Conservation (phyloP, 73 alveolate species). For the Stentor roeselii region DNA sequence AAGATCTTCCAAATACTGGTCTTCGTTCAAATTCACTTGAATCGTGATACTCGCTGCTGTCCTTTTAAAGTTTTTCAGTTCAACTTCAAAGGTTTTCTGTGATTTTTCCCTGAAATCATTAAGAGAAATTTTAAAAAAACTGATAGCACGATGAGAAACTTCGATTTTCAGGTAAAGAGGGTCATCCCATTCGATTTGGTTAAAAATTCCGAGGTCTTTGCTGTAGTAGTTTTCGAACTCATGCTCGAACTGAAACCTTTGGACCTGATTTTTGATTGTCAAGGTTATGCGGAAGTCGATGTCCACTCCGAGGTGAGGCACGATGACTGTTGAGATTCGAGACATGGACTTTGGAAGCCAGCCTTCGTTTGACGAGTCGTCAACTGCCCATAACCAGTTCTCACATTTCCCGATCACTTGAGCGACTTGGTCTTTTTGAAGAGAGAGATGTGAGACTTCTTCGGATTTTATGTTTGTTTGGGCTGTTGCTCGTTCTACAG, state of each 20-base stretch:
- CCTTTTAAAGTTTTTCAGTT: not conserved
- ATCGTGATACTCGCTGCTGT: not conserved
- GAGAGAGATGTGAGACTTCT: not conserved
- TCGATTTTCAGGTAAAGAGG: not conserved
- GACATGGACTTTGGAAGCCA: not conserved
- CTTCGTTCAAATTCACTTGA: not conserved
- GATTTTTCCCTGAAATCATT: not conserved
- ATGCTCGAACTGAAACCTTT: not conserved
- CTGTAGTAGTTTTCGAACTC: not conserved
- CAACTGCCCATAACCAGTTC: constrained; percentile 11
- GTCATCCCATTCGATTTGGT: not conserved
- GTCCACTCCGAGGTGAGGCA: not conserved
- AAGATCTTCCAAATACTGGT: not conserved
- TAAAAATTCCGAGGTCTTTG: constrained; percentile 1
- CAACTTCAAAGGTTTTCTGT: not conserved
- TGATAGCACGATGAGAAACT: not conserved
- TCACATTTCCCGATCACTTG: not conserved
- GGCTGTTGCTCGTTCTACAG: constrained; percentile 10
- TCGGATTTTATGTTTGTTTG: not conserved
- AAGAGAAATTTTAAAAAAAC: not conserved
- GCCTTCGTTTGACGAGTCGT: not conserved
- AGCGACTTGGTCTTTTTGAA: constrained; percentile 13
- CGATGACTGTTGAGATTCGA: not conserved
- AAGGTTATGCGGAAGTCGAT: not conserved
- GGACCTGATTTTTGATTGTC: not conserved